These are phyloP conservation scores for Triticum turgidum DNA, from an alignment of 176 grass and related monocot genomes.

Conservation along the genomic window DNA sequence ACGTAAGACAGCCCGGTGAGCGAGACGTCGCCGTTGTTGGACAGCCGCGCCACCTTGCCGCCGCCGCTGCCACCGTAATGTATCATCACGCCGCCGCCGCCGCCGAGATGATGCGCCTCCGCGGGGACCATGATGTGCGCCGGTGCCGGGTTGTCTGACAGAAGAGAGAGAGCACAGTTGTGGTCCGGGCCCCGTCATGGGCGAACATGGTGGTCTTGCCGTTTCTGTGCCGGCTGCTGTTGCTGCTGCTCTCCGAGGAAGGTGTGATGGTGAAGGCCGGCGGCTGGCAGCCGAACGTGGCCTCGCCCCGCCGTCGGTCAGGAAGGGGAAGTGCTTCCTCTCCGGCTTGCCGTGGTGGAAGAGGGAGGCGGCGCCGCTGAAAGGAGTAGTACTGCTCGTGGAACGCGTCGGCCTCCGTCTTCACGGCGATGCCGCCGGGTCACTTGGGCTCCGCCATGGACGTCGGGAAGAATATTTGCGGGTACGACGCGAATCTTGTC, in stretches of 20 bases:
- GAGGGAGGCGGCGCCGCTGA: conserved; percentile 15
- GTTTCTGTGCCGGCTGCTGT: conserved; percentile 48
- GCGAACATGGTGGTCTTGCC: conserved; percentile 35
- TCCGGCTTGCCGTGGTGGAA: conserved; percentile 38
- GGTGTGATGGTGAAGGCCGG: conserved; percentile 43
- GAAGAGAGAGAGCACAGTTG: conserved; percentile 94
- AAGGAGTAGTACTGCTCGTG: conserved; percentile 45
- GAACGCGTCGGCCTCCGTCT: conserved; percentile 41
- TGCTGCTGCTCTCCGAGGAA: conserved; percentile 56
- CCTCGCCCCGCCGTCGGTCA: conserved; percentile 24
- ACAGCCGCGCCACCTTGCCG: background rate
- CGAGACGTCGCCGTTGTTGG: conserved; percentile 32
- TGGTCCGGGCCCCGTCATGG: conserved; percentile 34
- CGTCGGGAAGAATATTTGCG: conserved; percentile 47
- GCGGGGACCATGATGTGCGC: conserved; percentile 40
- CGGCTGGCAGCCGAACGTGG: conserved; percentile 22
- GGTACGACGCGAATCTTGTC: conserved; percentile 50
- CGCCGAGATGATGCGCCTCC: conserved; percentile 36
- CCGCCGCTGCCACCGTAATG: conserved; percentile 29
- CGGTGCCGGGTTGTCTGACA: conserved; percentile 64
- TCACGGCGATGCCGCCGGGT: conserved; percentile 28
- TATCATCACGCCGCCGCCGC: background rate
- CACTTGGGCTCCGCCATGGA: conserved; percentile 52
- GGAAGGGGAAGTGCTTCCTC: conserved; percentile 55
- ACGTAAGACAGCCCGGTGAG: conserved; percentile 53